Conservation (phyloP, 495 filamentous ascomycete genomes). For the Podospora appendiculata region DNA sequence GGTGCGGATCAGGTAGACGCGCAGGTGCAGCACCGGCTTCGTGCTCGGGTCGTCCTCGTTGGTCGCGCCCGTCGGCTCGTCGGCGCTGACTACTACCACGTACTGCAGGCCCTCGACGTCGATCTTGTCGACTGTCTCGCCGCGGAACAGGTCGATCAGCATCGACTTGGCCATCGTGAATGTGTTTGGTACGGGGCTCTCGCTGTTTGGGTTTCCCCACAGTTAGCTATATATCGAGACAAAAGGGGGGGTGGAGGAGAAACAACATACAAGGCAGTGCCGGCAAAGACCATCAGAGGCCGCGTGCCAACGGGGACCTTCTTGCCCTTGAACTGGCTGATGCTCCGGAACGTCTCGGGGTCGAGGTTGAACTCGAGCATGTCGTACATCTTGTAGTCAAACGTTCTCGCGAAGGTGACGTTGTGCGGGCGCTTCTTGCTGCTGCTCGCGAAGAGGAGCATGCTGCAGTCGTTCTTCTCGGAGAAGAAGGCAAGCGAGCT, state of each 20-base stretch:
- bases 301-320: conserved; percentile 77
- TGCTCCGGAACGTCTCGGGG: conserved; percentile 51
- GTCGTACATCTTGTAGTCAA: conserved; percentile 78
- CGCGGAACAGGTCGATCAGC: conserved; percentile 83
- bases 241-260: background rate
- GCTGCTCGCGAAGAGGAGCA: conserved; percentile 64
- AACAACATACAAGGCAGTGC: conserved; percentile 53
- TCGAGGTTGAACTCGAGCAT: conserved; percentile 86
- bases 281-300: conserved; percentile 81
- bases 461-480: conserved; percentile 84
- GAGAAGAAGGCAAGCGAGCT: conserved; percentile 85
- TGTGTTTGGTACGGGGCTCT: conserved; percentile 61
- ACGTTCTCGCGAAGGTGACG: conserved; percentile 75
- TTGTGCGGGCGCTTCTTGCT: conserved; percentile 91
- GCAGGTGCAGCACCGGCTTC: conserved; percentile 68
- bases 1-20: conserved; percentile 76
- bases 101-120: conserved; percentile 94
- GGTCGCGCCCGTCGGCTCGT: conserved; percentile 46
- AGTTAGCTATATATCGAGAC: background rate
- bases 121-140: conserved; percentile 58
- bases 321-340: conserved; percentile 73
- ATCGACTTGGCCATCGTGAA: conserved; percentile 81
- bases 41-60: conserved; percentile 39
- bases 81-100: conserved; percentile 69
- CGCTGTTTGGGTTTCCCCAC: conserved; percentile 22